These are phyloP conservation scores for Axilococcus clingmanii DNA, from an alignment of 139 green algal genomes.

Conservation along the genomic window DNA sequence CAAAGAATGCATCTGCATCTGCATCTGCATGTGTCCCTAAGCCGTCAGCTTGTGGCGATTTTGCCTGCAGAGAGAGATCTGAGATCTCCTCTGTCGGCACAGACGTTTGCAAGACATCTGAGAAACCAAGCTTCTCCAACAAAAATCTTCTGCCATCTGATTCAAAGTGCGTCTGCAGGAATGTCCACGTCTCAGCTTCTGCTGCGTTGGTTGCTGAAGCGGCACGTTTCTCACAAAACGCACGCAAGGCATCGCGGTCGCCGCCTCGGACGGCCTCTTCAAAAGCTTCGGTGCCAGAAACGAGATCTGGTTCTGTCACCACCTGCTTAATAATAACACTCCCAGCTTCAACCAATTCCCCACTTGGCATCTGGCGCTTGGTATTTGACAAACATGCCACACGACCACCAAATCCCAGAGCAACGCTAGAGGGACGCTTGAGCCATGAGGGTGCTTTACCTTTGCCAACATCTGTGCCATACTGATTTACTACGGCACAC, in stretches of 20 bases:
- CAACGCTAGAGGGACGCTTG: constrained; percentile 48
- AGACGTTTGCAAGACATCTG: constrained; percentile 35
- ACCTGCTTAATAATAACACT: constrained; percentile 22
- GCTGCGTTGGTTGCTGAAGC: constrained; percentile 16
- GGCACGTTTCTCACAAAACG: constrained; percentile 53
- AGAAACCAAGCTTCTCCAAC: constrained; percentile 78
- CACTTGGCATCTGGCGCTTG: constrained; percentile 23
- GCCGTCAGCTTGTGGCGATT: not conserved
- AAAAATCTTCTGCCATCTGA: constrained; percentile 66
- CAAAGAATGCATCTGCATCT: not conserved
- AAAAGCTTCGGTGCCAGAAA: constrained; percentile 36
- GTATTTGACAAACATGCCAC: constrained; percentile 57
- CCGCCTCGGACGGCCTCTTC: constrained; percentile 58
- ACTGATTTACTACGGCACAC: not conserved
- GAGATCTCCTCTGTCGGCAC: constrained; percentile 1
- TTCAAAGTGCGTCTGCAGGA: constrained; percentile 88
- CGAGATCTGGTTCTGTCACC: constrained; percentile 45
- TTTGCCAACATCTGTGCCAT: constrained; percentile 1
- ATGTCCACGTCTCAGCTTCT: constrained; percentile 87
- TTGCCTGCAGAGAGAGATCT: constrained; percentile 5
- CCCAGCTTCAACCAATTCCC: constrained; percentile 17
- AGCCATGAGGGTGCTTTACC: constrained; percentile 76
- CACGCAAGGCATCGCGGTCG: constrained; percentile 50
- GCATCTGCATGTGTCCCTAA: not conserved
- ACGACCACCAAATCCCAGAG: constrained; percentile 82